phyloP scores from a whole-genome alignment of 352 stramenopile species.

The Pythium sukuiense region DNA sequence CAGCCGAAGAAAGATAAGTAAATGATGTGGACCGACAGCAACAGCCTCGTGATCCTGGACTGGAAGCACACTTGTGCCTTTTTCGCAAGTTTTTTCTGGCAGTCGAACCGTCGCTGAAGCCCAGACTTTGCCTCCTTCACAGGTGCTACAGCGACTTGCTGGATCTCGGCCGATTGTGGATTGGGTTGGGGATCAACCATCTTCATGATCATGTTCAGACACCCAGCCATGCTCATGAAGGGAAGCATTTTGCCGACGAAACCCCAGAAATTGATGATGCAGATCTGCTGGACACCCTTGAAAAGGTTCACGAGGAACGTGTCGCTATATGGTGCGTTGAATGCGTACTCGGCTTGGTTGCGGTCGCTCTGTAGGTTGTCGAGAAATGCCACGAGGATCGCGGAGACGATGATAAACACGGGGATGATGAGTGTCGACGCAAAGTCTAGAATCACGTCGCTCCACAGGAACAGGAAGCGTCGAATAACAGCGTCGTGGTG shows the following conservation, averaged over 20 bases:
- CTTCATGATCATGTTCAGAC: conserved; percentile 5
- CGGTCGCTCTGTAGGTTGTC: neutral
- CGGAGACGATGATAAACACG: conserved; percentile 12
- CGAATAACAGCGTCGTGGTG: neutral
- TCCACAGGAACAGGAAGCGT: conserved; percentile 16
- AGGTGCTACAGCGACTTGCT: neutral
- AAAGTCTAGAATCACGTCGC: conserved; percentile 16
- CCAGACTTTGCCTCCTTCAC: neutral
- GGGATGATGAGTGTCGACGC: conserved; percentile 13
- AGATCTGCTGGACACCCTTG: conserved; percentile 19
- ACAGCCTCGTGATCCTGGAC: neutral
- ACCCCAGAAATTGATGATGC: conserved; percentile 16
- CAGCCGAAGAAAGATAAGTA: conserved; percentile 11
- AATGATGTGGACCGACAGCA: conserved; percentile 6
- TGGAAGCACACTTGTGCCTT: neutral
- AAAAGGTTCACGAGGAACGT: conserved; percentile 14
- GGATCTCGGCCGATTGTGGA: neutral
- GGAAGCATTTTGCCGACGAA: conserved; percentile 21
- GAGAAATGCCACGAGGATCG: neutral
- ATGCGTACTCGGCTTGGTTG: conserved; percentile 10
- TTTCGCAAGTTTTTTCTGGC: neutral
- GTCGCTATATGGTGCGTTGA: conserved; percentile 20
- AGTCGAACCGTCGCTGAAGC: neutral
- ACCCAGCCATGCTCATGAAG: conserved; percentile 18
- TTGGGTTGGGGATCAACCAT: neutral